These are phyloP conservation scores for Boletus eberwhitei DNA, from an alignment of 768 basidiomycete genomes.

Conservation along the genomic window DNA sequence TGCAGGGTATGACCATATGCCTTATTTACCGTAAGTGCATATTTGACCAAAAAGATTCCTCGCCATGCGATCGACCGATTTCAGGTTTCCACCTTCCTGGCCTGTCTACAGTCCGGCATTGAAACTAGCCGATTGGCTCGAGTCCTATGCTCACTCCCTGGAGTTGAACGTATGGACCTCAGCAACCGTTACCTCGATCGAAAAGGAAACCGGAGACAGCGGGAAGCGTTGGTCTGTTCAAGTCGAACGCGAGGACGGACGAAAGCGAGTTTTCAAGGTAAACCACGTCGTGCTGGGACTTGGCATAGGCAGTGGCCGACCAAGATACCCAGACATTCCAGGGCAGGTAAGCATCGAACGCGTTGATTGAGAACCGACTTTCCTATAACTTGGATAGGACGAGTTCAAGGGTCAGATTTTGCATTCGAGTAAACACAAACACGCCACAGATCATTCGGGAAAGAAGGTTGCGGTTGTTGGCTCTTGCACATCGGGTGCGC, in stretches of 20 bases:
- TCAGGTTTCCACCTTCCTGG: conserved; percentile 58
- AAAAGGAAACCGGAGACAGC: conserved; percentile 26
- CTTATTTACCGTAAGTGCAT: conserved; percentile 50
- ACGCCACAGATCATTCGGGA: conserved; percentile 54
- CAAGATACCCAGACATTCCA: conserved; percentile 43
- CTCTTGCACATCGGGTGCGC: conserved; percentile 54
- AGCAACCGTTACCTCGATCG: conserved; percentile 30
- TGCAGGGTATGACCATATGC: conserved; percentile 46
- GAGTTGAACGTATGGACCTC: conserved; percentile 69
- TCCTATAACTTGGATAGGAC: conserved; percentile 34
- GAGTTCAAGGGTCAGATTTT: conserved; percentile 59
- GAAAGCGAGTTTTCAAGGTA: conserved; percentile 39
- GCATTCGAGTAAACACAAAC: conserved; percentile 57
- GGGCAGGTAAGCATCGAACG: conserved; percentile 35
- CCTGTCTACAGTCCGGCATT: conserved; percentile 53
- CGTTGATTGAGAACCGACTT: neutral
- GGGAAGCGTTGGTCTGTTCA: conserved; percentile 44
- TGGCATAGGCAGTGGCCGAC: conserved; percentile 46
- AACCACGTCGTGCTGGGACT: conserved; percentile 49
- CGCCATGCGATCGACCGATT: neutral
- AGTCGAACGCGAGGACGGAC: conserved; percentile 35
- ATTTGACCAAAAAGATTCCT: neutral
- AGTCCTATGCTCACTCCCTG: conserved; percentile 55
- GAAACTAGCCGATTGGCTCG: conserved; percentile 66
- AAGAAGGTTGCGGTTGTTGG: conserved; percentile 74